phyloP scores from a whole-genome alignment of 345 rosid genomes.

The Corymbia maculata region DNA sequence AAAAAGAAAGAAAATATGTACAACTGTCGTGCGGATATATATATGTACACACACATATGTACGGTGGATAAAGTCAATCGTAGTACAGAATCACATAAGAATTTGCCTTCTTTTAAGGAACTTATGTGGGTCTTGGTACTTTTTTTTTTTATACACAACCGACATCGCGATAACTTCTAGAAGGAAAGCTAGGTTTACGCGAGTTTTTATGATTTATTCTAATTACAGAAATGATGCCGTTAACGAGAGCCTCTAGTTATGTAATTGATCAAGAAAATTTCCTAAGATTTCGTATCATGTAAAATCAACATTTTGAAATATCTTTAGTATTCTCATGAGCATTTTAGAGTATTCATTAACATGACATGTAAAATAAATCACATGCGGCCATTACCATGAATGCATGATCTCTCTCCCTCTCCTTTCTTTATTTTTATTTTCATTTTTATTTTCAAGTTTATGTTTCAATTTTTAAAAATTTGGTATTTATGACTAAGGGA shows the following conservation, averaged over 20 bases:
- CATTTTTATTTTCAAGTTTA: neutral
- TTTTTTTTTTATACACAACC: fast-evolving
- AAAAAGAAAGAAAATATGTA: neutral
- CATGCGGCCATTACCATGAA: neutral
- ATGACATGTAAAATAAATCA: neutral
- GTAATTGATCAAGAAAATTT: fast-evolving
- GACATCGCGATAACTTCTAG: fast-evolving
- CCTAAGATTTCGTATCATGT: neutral
- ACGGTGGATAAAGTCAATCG: neutral
- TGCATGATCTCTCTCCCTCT: neutral
- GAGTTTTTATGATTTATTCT: neutral
- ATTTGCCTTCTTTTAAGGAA: neutral
- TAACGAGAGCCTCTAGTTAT: neutral
- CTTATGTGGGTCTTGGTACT: fast-evolving
- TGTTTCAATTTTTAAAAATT: neutral
- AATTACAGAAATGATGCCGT: neutral
- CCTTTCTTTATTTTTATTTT: neutral
- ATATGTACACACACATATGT: neutral
- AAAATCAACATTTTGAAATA: neutral
- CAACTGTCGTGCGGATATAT: neutral
- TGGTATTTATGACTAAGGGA: neutral
- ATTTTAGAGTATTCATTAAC: neutral
- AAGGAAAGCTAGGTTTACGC: neutral
- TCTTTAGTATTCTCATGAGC: neutral
- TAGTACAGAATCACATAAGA: neutral